A percentile compares a stretch with the other conserved stretches of the same genome.
These are phyloP conservation scores for Lotmaria passim DNA, from an alignment of 208 protist species.

Conservation along the genomic window DNA sequence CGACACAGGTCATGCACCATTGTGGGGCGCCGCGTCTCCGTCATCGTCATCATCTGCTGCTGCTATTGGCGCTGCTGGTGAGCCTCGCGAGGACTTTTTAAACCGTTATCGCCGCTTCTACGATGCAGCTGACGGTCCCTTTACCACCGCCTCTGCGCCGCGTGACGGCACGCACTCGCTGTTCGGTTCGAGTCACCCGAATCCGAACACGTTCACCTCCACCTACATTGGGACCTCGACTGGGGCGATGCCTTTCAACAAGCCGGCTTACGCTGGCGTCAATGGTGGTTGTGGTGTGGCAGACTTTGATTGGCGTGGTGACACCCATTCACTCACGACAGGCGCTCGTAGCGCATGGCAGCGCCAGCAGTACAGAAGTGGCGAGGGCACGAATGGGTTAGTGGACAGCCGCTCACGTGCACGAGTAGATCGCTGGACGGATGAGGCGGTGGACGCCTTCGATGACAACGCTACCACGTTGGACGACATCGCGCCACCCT, in stretches of 20 bases:
- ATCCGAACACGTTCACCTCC: constrained; percentile 15
- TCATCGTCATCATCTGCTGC: not conserved
- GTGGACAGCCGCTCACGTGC: constrained; percentile 34
- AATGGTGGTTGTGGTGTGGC: constrained; percentile 9
- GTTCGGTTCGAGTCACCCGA: not conserved
- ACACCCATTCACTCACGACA: not conserved
- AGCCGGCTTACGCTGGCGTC: not conserved
- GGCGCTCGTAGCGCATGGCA: not conserved
- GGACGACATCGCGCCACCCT: not conserved
- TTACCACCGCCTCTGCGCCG: not conserved
- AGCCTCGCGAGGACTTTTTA: constrained; percentile 1
- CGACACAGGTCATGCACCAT: constrained; percentile 14
- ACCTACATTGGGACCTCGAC: constrained; percentile 19
- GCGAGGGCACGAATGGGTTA: not conserved
- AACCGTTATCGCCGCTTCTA: constrained; percentile 9
- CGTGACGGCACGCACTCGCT: not conserved
- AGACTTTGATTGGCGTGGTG: constrained; percentile 16
- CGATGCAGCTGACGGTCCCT: not conserved
- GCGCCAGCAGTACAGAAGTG: not conserved
- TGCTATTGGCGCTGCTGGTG: not conserved
- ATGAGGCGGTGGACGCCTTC: constrained; percentile 5
- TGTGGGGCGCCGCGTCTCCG: not conserved
- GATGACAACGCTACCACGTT: constrained; percentile 4
- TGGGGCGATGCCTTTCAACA: not conserved
- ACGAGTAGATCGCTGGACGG: constrained; percentile 33